Evolutionary conservation across 257 asterid genomes (phyloP).

Genomic region (Sherardia arvensis): DNA sequence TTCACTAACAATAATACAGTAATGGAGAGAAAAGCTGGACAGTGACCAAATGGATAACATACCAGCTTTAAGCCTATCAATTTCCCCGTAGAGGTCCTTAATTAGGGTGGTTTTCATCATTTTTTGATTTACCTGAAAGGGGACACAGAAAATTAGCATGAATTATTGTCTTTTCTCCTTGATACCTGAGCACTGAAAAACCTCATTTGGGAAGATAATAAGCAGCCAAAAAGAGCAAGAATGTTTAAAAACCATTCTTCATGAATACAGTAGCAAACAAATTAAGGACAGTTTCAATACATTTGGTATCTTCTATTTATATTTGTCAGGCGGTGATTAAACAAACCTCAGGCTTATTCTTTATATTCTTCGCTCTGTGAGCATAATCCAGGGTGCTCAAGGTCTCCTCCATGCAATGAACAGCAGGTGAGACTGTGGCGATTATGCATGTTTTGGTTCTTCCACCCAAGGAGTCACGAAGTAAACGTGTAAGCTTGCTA

Average conservation of each 20-base stretch:
- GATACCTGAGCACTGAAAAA: neutral
- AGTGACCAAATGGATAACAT: constrained; percentile 1
- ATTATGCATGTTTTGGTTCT: constrained; percentile 85
- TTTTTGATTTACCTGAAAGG: constrained; percentile 72
- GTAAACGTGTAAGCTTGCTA: constrained; percentile 80
- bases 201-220: neutral
- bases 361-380: constrained; percentile 79
- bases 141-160: neutral
- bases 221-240: neutral
- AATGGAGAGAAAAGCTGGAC: neutral
- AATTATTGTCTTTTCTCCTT: neutral
- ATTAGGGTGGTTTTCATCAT: constrained; percentile 79
- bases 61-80: constrained; percentile 74
- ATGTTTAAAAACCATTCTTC: neutral
- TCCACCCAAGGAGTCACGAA: constrained; percentile 87
- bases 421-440: constrained; percentile 91
- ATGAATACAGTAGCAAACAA: neutral
- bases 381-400: constrained; percentile 89
- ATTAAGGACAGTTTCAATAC: constrained; percentile 1
- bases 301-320: neutral
- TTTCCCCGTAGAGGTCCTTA: constrained; percentile 71
- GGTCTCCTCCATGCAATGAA: constrained; percentile 90
- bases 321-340: neutral
- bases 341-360: constrained; percentile 87
- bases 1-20: neutral